Base-by-base conservation (phyloP, 176 grass and related monocot species). In the Guadua angustifolia region DNA sequence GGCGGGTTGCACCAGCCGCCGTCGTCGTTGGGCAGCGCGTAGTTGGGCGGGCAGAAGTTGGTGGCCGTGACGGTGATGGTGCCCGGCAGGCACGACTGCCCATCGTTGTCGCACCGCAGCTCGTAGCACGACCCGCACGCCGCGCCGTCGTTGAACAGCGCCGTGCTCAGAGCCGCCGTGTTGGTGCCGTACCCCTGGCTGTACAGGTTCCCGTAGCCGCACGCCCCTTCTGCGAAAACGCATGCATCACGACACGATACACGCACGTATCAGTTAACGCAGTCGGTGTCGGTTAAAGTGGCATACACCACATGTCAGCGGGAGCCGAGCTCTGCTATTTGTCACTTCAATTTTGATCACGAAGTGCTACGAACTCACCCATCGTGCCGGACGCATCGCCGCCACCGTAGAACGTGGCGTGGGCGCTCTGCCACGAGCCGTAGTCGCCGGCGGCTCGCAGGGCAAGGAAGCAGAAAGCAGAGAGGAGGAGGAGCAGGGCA, bases 1-100 rank as follows among this genome's bases (percentile, higher is more conserved):
- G 94, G 94, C 71, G 94, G 94, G 85, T 97, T 94, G 86, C 94
- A 97, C 94, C 92, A 97, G 73, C 94, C 94, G 53, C 94, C 94
- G 82, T 89, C 83, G 89, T 97, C 89, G 79, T 56, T 97, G 76
- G 94, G 84, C 29, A 94, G 85, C 2, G 60, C 85, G 88, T 87
- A 90, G 84, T 93, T 93, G 66, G 91, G 88, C 6, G 85, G 91
- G 73, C 91, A 93, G 69, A 78, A 83, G 67, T 93, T 93, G 61
- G 91, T 90, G 22, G 85, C 91, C 0, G 91, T 86, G 4, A 93
- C 78, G 47, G 69, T 89, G 86, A 96, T 91, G 33, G 63, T 91
- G 25, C 86, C 91, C 16, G 91, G 81, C 40, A 89, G 83, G 86
- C 94, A 97, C 40, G 6, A 94, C 57, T 56, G 47, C 36, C 83